Evolutionary conservation across 2,329 filamentous ascomycete genomes (phyloP).

Genomic region (Pseudopyricularia javanii): DNA sequence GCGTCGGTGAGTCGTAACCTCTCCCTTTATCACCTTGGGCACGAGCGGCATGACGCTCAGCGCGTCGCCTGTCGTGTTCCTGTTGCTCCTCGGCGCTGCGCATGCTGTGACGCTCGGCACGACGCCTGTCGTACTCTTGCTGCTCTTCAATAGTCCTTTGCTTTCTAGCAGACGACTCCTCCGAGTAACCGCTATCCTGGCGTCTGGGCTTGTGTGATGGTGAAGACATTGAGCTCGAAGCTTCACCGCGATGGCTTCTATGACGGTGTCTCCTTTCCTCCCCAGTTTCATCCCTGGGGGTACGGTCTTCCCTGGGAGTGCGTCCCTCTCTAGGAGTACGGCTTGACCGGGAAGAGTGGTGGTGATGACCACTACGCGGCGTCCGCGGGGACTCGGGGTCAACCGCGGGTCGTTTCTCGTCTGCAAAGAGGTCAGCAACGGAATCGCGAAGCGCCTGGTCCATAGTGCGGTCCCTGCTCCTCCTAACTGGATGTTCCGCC

Average conservation of each 20-base stretch:
- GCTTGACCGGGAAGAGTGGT: conserved; percentile 20
- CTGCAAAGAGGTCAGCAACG: conserved; percentile 45
- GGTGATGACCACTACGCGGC: conserved; percentile 27
- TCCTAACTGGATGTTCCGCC: conserved; percentile 7
- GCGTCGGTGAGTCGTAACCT: neutral
- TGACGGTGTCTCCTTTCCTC: conserved; percentile 9
- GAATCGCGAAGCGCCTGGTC: conserved; percentile 25
- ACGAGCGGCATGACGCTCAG: neutral
- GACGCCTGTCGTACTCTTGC: conserved; percentile 34
- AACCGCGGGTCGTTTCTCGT: conserved; percentile 25
- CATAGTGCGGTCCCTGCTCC: conserved; percentile 19
- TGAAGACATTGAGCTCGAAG: conserved; percentile 22
- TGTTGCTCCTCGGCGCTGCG: conserved; percentile 17
- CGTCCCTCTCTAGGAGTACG: conserved; percentile 13
- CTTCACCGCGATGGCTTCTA: conserved; percentile 18
- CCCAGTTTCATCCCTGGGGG: neutral
- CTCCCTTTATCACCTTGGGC: neutral
- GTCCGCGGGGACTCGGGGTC: conserved; percentile 17
- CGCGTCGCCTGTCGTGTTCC: conserved; percentile 9
- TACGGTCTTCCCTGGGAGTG: conserved; percentile 8
- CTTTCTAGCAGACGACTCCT: conserved; percentile 14
- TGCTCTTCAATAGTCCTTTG: conserved; percentile 36
- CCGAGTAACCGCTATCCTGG: conserved; percentile 32
- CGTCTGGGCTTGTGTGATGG: conserved; percentile 22
- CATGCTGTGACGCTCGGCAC: conserved; percentile 28